Evolutionary conservation across 805 yeast genomes (phyloP).

Genomic region (Sugiyamaella marilandica): DNA sequence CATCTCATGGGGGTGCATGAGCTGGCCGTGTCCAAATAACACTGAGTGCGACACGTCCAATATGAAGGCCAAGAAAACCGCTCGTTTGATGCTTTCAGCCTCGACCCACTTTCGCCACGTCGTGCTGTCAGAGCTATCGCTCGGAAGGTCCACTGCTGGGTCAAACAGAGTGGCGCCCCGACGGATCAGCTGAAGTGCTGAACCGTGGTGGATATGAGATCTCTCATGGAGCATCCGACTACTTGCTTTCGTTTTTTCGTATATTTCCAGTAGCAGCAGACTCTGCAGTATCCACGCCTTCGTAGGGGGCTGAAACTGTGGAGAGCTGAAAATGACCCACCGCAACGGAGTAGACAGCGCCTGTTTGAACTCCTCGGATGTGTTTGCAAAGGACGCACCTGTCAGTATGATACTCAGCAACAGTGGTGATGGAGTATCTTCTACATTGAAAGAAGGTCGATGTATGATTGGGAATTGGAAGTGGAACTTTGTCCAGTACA

Average conservation of each 20-base stretch:
- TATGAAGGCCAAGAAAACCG: slow-evolving; percentile 76
- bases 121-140: slow-evolving; percentile 26
- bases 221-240: slow-evolving; percentile 69
- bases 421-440: slow-evolving; percentile 44
- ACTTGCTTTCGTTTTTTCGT: slow-evolving; percentile 66
- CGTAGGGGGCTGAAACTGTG: slow-evolving; percentile 72
- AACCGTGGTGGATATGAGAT: slow-evolving; percentile 80
- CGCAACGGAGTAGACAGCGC: slow-evolving; percentile 55
- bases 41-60: slow-evolving; percentile 74
- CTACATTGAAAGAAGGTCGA: slow-evolving; percentile 51
- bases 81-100: slow-evolving; percentile 69
- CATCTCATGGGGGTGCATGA: slow-evolving; percentile 53
- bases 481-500: slow-evolving; percentile 58
- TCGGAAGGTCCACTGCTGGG: slow-evolving; percentile 27
- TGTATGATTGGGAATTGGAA: slow-evolving; percentile 57
- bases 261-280: slow-evolving; percentile 63
- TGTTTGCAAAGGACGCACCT: slow-evolving; percentile 43
- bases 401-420: slow-evolving; percentile 50
- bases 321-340: slow-evolving; percentile 63
- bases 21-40: slow-evolving; percentile 66
- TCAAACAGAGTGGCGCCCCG: slow-evolving; percentile 47
- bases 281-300: slow-evolving; percentile 71
- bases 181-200: slow-evolving; percentile 70
- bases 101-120: slow-evolving; percentile 68
- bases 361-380: slow-evolving; percentile 36